Evolutionary conservation across 768 basidiomycete species (phyloP), one percentile per base, ranked within the genome.

Genomic region (Astraeus odoratus): DNA sequence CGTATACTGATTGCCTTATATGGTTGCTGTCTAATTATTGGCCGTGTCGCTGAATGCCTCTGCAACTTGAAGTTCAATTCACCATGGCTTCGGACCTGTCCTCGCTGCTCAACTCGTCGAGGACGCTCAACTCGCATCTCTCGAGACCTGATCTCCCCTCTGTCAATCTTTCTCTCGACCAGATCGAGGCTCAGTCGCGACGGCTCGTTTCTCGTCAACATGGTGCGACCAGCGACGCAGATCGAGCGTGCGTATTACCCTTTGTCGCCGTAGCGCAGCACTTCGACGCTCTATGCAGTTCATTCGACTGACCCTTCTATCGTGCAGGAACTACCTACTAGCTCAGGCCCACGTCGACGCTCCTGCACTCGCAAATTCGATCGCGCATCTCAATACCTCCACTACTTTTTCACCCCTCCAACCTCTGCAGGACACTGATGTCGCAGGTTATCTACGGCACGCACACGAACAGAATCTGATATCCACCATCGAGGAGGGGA

Each of bases 271-370:
- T 43, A 44, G 13, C 43, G 8, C n/a, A 35, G 38, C 44, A 39
- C n/a, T n/a, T n/a, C 31, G 46, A 31, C 51, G 13, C 44, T 30
- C 15, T 35, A 24, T 35, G 43, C 31, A 47, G 15, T 41, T n/a
- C 24, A 30, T 48, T 39, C 8, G 12, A 49, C 18, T 43, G 56
- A 35, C 52, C 43, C 19, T 41, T 16, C 24, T 10, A 33, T 19
- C 22, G 9, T 12, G 25, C 29, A 92, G 90, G 7, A 91, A 89
- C 59, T 96, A 93, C 63, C 74, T 99, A 0, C 80, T 99, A 22
- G 94, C 95, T 1, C 89, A 92, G 53, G 92, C 90, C 0, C 88
- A 90, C 48, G 86, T 99, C 50, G 93, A 99, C 66, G 87, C 88
- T 1, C 81, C 92, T n/a, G 82, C 87, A 1, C 73, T 98, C 12